These are phyloP conservation scores for Claviceps pazoutovae DNA, from an alignment of 2,329 filamentous ascomycete genomes.

Conservation along the genomic window DNA sequence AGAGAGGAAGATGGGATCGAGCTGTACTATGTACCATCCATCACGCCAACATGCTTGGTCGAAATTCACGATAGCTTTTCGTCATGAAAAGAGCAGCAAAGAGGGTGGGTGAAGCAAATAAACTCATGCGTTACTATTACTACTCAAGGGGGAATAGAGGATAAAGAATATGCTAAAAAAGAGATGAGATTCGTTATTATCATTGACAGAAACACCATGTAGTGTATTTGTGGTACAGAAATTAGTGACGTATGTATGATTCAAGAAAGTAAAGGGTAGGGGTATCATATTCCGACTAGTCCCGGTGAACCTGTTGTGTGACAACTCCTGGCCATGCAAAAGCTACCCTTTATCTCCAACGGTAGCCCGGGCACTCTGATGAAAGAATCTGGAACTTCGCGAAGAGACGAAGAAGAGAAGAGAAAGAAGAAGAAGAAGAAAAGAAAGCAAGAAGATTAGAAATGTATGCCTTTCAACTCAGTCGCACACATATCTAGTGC, in stretches of 20 bases:
- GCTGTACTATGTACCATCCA: too few species aligned
- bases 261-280: slow-evolving; percentile 9
- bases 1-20: too few species aligned
- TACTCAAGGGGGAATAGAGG: too few species aligned
- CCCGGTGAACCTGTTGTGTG: slow-evolving; percentile 3
- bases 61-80: too few species aligned
- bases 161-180: not conserved
- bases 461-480: not conserved
- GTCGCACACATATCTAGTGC: not conserved
- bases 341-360: slow-evolving; percentile 1
- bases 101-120: too few species aligned
- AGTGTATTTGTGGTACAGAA: not conserved
- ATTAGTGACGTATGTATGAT: not conserved
- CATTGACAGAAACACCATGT: slow-evolving; percentile 9
- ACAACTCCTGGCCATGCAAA: slow-evolving; percentile 12
- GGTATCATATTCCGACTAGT: slow-evolving; percentile 18
- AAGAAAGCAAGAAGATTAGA: not conserved
- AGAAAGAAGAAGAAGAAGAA: not conserved
- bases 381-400: not conserved
- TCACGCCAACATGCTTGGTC: too few species aligned
- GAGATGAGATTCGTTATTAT: slow-evolving; percentile 5
- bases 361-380: not conserved
- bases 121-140: too few species aligned
- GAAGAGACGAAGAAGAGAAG: not conserved
- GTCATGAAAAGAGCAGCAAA: not conserved